Percentiles rank a stretch among this genome's conserved stretches.
These are phyloP conservation scores for Wakefieldia striispora DNA, from an alignment of 768 basidiomycete species.

Conservation along the genomic window DNA sequence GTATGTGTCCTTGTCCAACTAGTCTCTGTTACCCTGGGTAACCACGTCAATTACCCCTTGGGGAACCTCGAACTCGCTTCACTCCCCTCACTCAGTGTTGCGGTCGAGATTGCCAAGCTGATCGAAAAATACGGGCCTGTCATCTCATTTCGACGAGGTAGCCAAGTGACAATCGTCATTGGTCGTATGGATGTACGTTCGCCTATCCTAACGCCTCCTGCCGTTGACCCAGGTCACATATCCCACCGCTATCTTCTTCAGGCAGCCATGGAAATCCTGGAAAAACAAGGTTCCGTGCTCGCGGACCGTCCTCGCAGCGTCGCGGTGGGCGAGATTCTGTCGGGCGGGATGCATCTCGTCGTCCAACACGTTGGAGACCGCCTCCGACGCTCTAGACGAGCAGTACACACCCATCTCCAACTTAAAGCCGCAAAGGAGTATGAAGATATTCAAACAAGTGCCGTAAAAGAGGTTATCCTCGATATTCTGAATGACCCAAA, in stretches of 20 bases:
- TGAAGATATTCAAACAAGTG: slow-evolving; percentile 41
- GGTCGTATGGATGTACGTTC: slow-evolving; percentile 1
- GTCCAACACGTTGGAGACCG: slow-evolving; percentile 48
- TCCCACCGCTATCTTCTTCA: slow-evolving; percentile 45
- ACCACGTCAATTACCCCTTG: not conserved
- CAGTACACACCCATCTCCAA: slow-evolving; percentile 53
- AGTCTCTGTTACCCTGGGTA: not conserved
- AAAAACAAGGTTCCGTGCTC: slow-evolving; percentile 50
- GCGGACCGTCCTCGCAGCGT: slow-evolving; percentile 50
- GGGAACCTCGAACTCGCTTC: not conserved
- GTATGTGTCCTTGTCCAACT: not conserved
- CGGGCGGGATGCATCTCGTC: slow-evolving; percentile 52
- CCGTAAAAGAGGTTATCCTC: slow-evolving; percentile 16
- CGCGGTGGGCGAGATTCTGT: slow-evolving; percentile 52
- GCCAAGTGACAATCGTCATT: not conserved
- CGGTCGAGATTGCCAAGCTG: not conserved
- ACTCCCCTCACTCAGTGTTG: too few species aligned
- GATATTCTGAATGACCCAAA: slow-evolving; percentile 23
- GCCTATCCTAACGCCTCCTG: not conserved
- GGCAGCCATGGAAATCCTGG: slow-evolving; percentile 58
- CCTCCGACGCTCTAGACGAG: slow-evolving; percentile 54
- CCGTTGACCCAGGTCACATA: not conserved
- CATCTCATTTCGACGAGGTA: slow-evolving; percentile 28
- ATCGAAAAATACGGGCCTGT: slow-evolving; percentile 2
- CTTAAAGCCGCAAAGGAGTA: slow-evolving; percentile 46